phyloP scores from a whole-genome alignment of 2,329 filamentous ascomycete genomes.

The Hymenoscyphus fraxineus region DNA sequence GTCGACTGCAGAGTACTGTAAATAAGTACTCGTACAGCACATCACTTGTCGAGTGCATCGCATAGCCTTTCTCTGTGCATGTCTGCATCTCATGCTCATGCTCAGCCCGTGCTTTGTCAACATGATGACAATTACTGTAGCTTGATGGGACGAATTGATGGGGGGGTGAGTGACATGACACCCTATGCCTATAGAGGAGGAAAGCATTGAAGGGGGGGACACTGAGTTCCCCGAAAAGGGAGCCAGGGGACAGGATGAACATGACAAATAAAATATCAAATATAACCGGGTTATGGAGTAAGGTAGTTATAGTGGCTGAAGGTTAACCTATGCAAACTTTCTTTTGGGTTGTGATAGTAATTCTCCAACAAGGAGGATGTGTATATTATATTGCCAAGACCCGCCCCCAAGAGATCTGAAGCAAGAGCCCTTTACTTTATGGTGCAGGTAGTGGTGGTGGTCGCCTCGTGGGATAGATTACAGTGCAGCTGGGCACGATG shows the following conservation, averaged over 20 bases:
- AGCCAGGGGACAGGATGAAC: neutral
- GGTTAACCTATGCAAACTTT: neutral
- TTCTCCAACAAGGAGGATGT: neutral
- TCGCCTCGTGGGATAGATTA: neutral
- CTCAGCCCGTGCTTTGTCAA: neutral
- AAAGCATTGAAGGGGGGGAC: neutral
- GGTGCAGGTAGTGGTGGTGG: neutral
- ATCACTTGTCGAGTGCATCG: too few relatives aligned
- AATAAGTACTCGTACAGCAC: too few relatives aligned
- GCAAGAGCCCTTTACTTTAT: neutral
- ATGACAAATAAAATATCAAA: neutral
- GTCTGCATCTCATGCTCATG: constrained; percentile 3
- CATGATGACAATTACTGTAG: neutral
- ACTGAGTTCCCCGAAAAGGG: too few relatives aligned
- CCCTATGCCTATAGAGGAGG: too few relatives aligned
- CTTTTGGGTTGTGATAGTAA: neutral
- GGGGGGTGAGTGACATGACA: neutral
- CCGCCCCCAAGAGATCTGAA: neutral
- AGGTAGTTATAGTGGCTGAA: neutral
- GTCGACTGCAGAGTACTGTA: too few relatives aligned
- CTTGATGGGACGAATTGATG: neutral
- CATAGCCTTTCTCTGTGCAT: too few relatives aligned
- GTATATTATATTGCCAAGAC: neutral
- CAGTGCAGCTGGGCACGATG: neutral
- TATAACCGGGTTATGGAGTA: neutral